Evolutionary conservation across 1,139 yeast genomes (phyloP).

Genomic region (Komagataea norvegica): DNA sequence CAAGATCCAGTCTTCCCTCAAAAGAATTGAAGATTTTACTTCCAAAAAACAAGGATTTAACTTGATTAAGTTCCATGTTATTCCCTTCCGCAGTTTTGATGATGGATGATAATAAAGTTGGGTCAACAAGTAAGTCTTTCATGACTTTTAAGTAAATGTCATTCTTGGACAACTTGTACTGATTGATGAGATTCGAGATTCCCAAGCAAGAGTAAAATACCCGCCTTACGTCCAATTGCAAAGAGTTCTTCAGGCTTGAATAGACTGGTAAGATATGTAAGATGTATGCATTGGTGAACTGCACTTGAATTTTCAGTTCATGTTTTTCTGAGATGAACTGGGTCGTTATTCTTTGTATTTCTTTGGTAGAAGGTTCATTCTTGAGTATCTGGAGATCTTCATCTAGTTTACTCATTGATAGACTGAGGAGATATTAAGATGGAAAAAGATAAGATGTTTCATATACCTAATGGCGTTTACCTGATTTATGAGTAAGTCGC

Average conservation of each 20-base stretch:
- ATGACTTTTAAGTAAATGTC: constrained; percentile 18
- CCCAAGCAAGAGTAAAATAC: constrained; percentile 18
- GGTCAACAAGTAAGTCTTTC: constrained; percentile 20
- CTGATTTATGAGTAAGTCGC: too few species aligned
- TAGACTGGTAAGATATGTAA: constrained; percentile 21
- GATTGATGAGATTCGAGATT: constrained; percentile 19
- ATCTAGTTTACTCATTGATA: background rate
- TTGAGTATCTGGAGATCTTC: constrained; percentile 6
- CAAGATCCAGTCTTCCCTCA: constrained; percentile 23
- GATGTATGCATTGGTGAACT: constrained; percentile 17
- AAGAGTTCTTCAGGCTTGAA: constrained; percentile 13
- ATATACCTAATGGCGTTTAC: too few species aligned
- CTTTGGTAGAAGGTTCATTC: constrained; percentile 6
- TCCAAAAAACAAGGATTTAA: constrained; percentile 32
- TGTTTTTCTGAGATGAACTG: constrained; percentile 5
- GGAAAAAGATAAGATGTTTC: too few species aligned
- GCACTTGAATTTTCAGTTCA: constrained; percentile 12
- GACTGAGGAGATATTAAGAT: too few species aligned
- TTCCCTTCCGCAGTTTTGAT: constrained; percentile 10
- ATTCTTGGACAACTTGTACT: constrained; percentile 20
- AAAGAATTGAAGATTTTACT: constrained; percentile 32
- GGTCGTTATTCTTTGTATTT: constrained; percentile 14
- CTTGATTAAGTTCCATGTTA: constrained; percentile 19
- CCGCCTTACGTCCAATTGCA: constrained; percentile 15
- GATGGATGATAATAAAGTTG: constrained; percentile 10